Evolutionary conservation across 2,329 filamentous ascomycete genomes (phyloP), one percentile per base, ranked within the genome.

Genomic region (Pseudogymnoascus sp.): DNA sequence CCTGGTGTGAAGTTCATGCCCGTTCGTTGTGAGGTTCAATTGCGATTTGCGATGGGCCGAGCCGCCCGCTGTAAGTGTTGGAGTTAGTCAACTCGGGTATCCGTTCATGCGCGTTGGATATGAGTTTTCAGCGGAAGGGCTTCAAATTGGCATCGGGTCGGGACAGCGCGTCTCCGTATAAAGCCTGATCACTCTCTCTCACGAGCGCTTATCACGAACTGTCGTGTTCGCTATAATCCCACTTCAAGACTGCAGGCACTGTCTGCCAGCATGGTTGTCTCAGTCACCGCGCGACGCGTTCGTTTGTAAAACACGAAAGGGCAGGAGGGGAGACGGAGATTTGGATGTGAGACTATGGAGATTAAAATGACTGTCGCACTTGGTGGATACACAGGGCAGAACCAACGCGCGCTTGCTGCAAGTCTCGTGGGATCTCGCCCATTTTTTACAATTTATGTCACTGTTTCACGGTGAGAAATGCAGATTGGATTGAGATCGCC

Each of bases 311-410:
- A 56, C 49, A 56, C 28, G 28, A 34, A 56, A 56, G 49, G 28
- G 28, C 49, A 36, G 28, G 28, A 31, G 18, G 28, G 28, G 49
- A 14, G 49, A 56, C 28, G 49, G 49, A 56, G 49, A 56, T 36
- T 56, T 56, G 49, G 49, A 56, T 56, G 49, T 56, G 49, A 36
- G 49, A 56, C 49, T 56, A 34, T 56, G 49, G 49, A 56, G 49
- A 56, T 56, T 56, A 56, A 56, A 56, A 7, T 56, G 49, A 56
- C 49, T 16, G 49, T 56, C 49, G 49, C 16, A 56, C 49, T 21
- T 34, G 5, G 49, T 56, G 49, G 49, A 36, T 18, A 21, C 49
- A 34, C 49, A 34, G 21, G 21, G 28, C 49, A 18, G 49, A 56
- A 34, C 28, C n/a, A 56, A 21, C 40, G 28, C 49, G 49, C 28